Evolutionary conservation across 495 filamentous ascomycete genomes (phyloP), one percentile per base, ranked within the genome.

Genomic region (Aspergillus sclerotiicarbonarius): DNA sequence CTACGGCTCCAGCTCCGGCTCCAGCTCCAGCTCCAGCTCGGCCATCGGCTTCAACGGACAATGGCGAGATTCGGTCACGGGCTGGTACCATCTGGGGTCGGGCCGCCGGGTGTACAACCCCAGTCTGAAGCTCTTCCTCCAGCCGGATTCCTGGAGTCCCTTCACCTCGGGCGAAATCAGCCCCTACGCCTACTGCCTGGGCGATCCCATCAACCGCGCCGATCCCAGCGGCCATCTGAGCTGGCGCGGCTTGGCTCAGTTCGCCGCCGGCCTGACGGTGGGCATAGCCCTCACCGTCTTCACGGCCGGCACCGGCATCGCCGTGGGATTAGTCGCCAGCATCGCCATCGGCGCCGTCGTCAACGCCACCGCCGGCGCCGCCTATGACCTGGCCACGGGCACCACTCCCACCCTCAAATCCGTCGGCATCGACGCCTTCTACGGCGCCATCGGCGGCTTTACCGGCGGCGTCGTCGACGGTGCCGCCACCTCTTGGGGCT

Each of bases 81-180:
- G 57, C 0, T 59, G 57, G 57, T 59, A 59, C 16, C 57, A 59
- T 30, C 39, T 59, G 12, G 57, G 57, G 5, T 29, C 39, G 2
- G 57, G 57, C n/a, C 43, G 54, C 19, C 57, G 57, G 0, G 33
- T 59, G 8, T 59, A 59, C 51, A 59, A 50, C 16, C 57, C 57
- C 2, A 19, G 15, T 13, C 50, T 59, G 43, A 41, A 16, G 51
- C 18, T 10, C 33, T 59, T 59, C 57, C 51, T 29, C 3, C 1
- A 5, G 3, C 57, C 57, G 8, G 57, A 59, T 20, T 12, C 50
- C 0, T 59, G 57, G 57, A 48, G 29, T 20, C 57, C 57, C 25
- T 59, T 59, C 15, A 53, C 39, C n/a, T 53, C 57, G 15, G 57
- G 57, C 30, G 57, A 59, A 8, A 48, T 54, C 41, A 59, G 54